phyloP scores from a whole-genome alignment of 106 monocot genomes.

The Acorus gramineus region DNA sequence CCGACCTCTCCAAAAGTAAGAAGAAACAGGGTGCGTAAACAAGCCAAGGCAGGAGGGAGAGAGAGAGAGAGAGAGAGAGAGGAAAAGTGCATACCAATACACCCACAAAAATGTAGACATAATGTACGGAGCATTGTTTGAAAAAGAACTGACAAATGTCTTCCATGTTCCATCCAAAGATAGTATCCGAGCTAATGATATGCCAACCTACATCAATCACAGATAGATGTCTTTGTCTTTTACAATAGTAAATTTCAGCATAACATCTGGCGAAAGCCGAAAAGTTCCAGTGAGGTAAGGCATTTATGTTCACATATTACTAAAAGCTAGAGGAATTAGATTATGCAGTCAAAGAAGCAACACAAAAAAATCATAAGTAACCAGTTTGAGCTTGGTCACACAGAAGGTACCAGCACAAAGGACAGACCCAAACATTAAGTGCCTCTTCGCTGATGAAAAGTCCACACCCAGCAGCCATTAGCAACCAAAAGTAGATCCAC shows the following conservation, averaged over 20 bases:
- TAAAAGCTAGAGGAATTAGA: not conserved
- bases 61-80: too few relatives aligned
- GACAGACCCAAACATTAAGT: slow-evolving; percentile 94
- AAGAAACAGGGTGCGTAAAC: too few relatives aligned
- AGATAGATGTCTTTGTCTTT: not conserved
- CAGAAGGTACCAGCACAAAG: slow-evolving; percentile 64
- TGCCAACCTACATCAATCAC: slow-evolving; percentile 58
- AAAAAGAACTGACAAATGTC: slow-evolving; percentile 51
- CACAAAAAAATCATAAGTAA: not conserved
- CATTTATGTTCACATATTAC: not conserved
- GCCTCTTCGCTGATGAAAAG: slow-evolving; percentile 88
- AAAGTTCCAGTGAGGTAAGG: too few relatives aligned
- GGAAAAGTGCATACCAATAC: slow-evolving; percentile 44
- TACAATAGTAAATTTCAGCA: too few relatives aligned
- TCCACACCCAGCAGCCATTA: slow-evolving; percentile 93
- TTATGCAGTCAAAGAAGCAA: not conserved
- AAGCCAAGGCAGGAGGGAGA: too few relatives aligned
- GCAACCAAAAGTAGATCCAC: slow-evolving; percentile 95
- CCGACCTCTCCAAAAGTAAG: too few relatives aligned
- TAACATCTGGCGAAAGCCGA: too few relatives aligned
- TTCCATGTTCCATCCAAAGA: slow-evolving; percentile 64
- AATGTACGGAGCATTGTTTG: slow-evolving; percentile 57
- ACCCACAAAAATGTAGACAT: slow-evolving; percentile 80
- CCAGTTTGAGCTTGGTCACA: slow-evolving; percentile 24
- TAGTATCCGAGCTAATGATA: slow-evolving; percentile 60